Evolutionary conservation across 2,329 filamentous ascomycete species (phyloP).

Genomic region (Xylaria sp.): DNA sequence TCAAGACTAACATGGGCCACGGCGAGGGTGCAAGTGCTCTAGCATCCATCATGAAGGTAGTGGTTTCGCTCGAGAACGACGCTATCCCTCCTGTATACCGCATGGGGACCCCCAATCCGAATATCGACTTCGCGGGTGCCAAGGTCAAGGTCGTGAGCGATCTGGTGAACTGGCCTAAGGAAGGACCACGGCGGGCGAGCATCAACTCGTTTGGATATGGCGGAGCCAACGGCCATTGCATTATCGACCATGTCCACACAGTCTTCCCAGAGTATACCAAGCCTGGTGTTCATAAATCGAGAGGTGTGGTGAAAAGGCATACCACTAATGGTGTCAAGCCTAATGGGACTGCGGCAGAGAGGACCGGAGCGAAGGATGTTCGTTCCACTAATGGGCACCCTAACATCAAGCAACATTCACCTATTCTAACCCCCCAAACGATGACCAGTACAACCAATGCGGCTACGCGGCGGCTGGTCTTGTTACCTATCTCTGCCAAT

Average conservation of each 20-base stretch:
- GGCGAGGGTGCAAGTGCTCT: slow-evolving; percentile 4
- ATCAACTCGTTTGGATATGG: slow-evolving; percentile 20
- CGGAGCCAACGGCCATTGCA: slow-evolving; percentile 17
- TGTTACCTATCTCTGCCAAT: slow-evolving; percentile 13
- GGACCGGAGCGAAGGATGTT: no score
- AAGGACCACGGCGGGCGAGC: neutral
- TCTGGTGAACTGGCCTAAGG: neutral
- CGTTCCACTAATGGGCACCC: no score
- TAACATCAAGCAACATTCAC: slow-evolving; percentile 5
- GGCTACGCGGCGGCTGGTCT: slow-evolving; percentile 5
- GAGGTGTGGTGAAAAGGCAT: neutral
- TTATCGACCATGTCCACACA: slow-evolving; percentile 9
- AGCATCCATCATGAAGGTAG: neutral
- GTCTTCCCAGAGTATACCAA: neutral
- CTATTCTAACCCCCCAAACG: no score
- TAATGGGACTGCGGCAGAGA: no score
- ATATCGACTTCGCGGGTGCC: neutral
- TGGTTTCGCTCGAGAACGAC: slow-evolving; percentile 2
- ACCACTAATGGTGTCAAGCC: slow-evolving; percentile 10
- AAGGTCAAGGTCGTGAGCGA: slow-evolving; percentile 4
- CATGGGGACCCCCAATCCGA: slow-evolving; percentile 8
- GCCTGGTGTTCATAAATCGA: neutral
- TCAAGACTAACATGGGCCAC: slow-evolving; percentile 3
- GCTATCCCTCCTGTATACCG: slow-evolving; percentile 1
- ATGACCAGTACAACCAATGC: no score